Evolutionary conservation across 2,329 filamentous ascomycete species (phyloP).

Genomic region (Fusarium oxysporum): DNA sequence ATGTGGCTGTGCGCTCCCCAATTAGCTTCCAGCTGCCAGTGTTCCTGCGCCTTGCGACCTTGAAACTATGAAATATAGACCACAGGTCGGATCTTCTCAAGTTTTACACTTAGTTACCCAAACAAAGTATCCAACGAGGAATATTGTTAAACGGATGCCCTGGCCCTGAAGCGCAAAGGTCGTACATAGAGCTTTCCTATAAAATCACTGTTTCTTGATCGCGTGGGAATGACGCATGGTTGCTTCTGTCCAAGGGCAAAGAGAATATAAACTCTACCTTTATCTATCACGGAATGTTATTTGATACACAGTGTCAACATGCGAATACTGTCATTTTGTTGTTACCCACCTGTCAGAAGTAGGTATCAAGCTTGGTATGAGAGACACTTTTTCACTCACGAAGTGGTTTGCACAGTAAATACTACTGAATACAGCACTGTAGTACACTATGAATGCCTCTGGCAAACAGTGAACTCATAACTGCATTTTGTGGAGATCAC

Average conservation of each 20-base stretch:
- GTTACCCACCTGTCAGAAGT: background rate
- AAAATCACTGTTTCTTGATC: background rate
- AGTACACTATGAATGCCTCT: background rate
- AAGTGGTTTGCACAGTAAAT: background rate
- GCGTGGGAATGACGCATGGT: background rate
- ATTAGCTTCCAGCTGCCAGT: background rate
- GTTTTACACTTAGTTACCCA: background rate
- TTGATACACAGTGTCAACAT: background rate
- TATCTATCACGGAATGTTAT: background rate
- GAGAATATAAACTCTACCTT: background rate
- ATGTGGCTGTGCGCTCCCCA: constrained; percentile 34
- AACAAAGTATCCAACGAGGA: background rate
- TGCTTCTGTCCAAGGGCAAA: background rate
- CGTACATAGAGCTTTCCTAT: background rate
- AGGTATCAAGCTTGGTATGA: background rate
- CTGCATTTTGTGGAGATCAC: constrained; percentile 36
- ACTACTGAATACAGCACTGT: constrained; percentile 3
- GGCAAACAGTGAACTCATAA: constrained; percentile 27
- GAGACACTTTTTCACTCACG: too few relatives aligned
- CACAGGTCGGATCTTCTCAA: background rate
- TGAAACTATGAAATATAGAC: background rate
- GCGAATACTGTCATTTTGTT: background rate
- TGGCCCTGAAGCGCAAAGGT: background rate
- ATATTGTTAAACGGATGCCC: background rate
- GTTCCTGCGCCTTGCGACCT: background rate